Evolutionary conservation across 805 yeast genomes (phyloP).

Genomic region (Saturnispora sanitii): DNA sequence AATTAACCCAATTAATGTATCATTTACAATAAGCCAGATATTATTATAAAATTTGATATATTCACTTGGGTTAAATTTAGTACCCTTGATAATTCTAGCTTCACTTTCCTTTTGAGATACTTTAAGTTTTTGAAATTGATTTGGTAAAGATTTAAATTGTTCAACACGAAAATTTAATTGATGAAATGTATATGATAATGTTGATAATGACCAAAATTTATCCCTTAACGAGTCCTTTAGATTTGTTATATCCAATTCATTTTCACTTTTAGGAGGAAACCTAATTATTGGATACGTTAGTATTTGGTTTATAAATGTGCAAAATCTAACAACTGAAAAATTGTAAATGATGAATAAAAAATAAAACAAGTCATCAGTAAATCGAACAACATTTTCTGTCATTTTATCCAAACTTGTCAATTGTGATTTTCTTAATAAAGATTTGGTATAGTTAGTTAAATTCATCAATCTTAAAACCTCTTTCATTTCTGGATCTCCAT

Average conservation of each 20-base stretch:
- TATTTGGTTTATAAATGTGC: slow-evolving; percentile 7
- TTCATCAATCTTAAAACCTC: slow-evolving; percentile 24
- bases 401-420: background rate
- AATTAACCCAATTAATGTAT: slow-evolving; percentile 62
- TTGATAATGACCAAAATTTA: slow-evolving; percentile 7
- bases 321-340: slow-evolving; percentile 9
- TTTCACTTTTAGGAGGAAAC: slow-evolving; percentile 6
- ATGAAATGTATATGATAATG: slow-evolving; percentile 37
- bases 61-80: slow-evolving; percentile 35
- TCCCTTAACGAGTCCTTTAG: background rate
- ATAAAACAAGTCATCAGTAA: slow-evolving; percentile 2
- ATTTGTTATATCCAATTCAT: background rate
- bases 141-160: slow-evolving; percentile 71
- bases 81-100: slow-evolving; percentile 30
- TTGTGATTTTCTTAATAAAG: slow-evolving; percentile 13
- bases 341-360: slow-evolving; percentile 4
- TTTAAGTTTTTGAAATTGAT: slow-evolving; percentile 54
- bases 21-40: slow-evolving; percentile 80
- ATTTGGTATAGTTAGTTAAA: slow-evolving; percentile 22
- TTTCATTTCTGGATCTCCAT: slow-evolving; percentile 15
- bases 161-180: slow-evolving; percentile 72
- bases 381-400: background rate
- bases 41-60: slow-evolving; percentile 78
- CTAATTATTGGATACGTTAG: slow-evolving; percentile 13
- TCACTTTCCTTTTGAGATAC: slow-evolving; percentile 32